These are phyloP conservation scores for Kwoniella newhampshirensis DNA, from an alignment of 768 basidiomycete species.

Conservation along the genomic window DNA sequence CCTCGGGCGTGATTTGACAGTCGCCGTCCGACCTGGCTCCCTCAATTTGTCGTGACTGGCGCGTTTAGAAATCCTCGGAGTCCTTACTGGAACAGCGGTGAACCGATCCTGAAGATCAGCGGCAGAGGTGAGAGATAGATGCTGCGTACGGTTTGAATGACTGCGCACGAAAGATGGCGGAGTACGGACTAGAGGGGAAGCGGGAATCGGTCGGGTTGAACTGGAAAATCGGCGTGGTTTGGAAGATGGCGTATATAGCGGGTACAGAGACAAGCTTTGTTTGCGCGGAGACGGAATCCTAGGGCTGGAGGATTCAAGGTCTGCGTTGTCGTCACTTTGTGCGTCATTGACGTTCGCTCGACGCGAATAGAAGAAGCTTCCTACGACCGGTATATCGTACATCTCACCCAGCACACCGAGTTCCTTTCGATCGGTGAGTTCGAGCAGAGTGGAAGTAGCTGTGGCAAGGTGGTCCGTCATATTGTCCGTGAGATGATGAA, in stretches of 20 bases:
- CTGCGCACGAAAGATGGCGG: background rate
- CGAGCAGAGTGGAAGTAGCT: conserved; percentile 31
- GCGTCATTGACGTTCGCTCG: background rate
- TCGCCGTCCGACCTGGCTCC: conserved; percentile 3
- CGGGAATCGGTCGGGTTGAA: conserved; percentile 1
- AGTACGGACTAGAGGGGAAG: too few species aligned
- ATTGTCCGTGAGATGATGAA: conserved; percentile 28
- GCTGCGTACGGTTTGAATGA: conserved; percentile 11
- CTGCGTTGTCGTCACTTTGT: background rate
- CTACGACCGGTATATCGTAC: conserved; percentile 42
- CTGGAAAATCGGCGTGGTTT: too few species aligned
- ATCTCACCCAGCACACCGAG: conserved; percentile 39
- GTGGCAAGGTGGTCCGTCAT: conserved; percentile 39
- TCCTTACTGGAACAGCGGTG: conserved; percentile 40
- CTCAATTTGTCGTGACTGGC: conserved; percentile 27
- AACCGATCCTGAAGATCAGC: conserved; percentile 30
- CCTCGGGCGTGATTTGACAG: conserved; percentile 14
- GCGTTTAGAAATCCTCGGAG: conserved; percentile 34
- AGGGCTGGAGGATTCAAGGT: background rate
- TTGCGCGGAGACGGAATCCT: background rate
- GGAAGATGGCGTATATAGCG: too few species aligned
- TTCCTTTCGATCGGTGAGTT: conserved; percentile 31
- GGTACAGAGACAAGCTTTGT: too few species aligned
- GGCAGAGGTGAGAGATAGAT: conserved; percentile 17
- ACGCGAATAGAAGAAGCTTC: conserved; percentile 22